Conservation (phyloP, 257 asterid species). For the Lantana camara region DNA sequence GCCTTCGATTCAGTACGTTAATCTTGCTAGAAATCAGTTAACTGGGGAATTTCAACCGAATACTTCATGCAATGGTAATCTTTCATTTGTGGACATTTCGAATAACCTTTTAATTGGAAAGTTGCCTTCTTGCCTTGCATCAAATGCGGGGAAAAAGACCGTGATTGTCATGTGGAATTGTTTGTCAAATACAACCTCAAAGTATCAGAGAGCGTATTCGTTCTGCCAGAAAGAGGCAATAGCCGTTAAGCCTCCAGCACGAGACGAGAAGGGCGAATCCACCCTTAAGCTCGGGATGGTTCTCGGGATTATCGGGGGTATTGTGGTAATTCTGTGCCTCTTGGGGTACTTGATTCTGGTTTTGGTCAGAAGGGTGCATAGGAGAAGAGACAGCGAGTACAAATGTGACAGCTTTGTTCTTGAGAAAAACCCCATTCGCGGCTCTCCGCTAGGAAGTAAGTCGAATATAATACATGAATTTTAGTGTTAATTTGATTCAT, state of each 20-base stretch:
- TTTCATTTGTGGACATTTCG: slow-evolving; percentile 70
- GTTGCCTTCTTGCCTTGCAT: slow-evolving; percentile 74
- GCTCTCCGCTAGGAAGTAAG: slow-evolving; percentile 70
- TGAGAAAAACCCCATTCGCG: slow-evolving; percentile 47
- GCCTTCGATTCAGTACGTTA: slow-evolving; percentile 56
- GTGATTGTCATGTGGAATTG: slow-evolving; percentile 70
- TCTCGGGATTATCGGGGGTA: slow-evolving; percentile 63
- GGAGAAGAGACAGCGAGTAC: slow-evolving; percentile 42
- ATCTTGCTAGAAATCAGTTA: slow-evolving; percentile 62
- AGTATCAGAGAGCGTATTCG: slow-evolving; percentile 57
- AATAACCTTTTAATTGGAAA: slow-evolving; percentile 75
- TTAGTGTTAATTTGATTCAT: not conserved
- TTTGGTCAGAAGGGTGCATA: slow-evolving; percentile 42
- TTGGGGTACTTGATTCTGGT: slow-evolving; percentile 56
- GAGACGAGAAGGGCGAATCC: slow-evolving; percentile 30
- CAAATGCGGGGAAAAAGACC: slow-evolving; percentile 52
- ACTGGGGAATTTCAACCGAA: slow-evolving; percentile 63
- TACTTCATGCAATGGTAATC: slow-evolving; percentile 55
- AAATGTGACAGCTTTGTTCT: slow-evolving; percentile 57
- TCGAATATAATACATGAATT: not conserved
- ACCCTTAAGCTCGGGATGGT: slow-evolving; percentile 79
- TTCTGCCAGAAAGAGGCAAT: slow-evolving; percentile 90
- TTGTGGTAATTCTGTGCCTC: slow-evolving; percentile 47
- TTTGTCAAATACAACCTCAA: slow-evolving; percentile 61
- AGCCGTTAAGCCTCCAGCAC: slow-evolving; percentile 75